Evolutionary conservation across 1,284 basidiomycete species (phyloP).

Genomic region (Apiotrichum veenhuisii): DNA sequence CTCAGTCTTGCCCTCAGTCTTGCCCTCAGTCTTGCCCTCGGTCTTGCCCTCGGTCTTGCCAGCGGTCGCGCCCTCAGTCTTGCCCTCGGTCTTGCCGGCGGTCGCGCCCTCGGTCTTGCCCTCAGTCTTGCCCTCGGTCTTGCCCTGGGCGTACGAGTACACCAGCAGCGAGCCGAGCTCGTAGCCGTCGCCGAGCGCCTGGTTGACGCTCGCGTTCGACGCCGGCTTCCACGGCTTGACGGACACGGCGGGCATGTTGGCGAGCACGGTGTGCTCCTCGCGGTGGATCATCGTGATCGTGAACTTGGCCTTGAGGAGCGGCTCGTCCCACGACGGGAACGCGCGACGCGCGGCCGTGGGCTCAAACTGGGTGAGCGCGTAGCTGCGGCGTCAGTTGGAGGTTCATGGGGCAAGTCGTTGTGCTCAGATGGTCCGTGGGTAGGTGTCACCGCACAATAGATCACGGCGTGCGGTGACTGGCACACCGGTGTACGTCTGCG

Average conservation of each 20-base stretch:
- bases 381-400: slow-evolving; percentile 41
- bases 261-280: slow-evolving; percentile 59
- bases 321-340: slow-evolving; percentile 89
- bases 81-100: slow-evolving; percentile 38
- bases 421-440: no score
- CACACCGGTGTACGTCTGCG: no score
- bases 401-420: neutral
- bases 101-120: slow-evolving; percentile 21
- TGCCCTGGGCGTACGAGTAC: slow-evolving; percentile 29
- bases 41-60: slow-evolving; percentile 41
- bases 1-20: slow-evolving; percentile 41
- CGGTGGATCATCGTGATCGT: slow-evolving; percentile 77
- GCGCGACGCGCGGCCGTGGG: slow-evolving; percentile 79
- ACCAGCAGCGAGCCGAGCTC: slow-evolving; percentile 48
- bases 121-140: slow-evolving; percentile 50
- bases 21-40: slow-evolving; percentile 48
- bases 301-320: slow-evolving; percentile 84
- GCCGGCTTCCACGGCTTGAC: slow-evolving; percentile 52
- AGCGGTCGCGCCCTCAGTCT: slow-evolving; percentile 40
- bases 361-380: slow-evolving; percentile 76
- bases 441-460: no score
- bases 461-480: no score
- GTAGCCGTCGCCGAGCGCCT: slow-evolving; percentile 38
- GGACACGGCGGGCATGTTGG: slow-evolving; percentile 77
- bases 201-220: slow-evolving; percentile 32